phyloP scores from a whole-genome alignment of 2,329 filamentous ascomycete genomes.

The Colletotrichum neosansevieriae region DNA sequence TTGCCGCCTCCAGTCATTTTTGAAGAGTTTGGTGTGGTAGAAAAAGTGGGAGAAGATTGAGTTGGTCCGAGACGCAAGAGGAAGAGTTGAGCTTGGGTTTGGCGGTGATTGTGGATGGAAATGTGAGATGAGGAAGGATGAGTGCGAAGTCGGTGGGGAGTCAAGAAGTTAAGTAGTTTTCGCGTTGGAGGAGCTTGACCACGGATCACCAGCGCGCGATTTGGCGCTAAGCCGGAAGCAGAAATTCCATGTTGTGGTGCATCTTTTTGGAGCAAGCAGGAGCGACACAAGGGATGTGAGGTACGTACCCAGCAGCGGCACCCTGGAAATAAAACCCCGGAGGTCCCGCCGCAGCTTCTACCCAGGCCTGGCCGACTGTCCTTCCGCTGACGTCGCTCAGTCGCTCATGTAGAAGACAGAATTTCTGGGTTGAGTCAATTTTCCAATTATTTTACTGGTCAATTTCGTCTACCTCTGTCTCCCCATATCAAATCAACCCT shows the following conservation, averaged over 20 bases:
- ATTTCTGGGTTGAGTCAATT: not conserved
- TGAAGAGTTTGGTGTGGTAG: constrained; percentile 58
- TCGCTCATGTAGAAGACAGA: too few relatives aligned
- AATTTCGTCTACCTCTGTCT: not conserved
- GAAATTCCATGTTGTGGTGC: constrained; percentile 40
- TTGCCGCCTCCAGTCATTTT: constrained; percentile 99
- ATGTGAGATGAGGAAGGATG: constrained; percentile 48
- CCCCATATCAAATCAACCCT: too few relatives aligned
- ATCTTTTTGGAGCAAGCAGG: constrained; percentile 25
- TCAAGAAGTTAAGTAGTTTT: constrained; percentile 69
- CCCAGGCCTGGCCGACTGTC: too few relatives aligned
- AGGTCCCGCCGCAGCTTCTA: not conserved
- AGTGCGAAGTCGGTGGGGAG: constrained; percentile 57
- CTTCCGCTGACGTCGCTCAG: not conserved
- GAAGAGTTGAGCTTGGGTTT: constrained; percentile 39
- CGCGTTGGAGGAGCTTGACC: constrained; percentile 56
- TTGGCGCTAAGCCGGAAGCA: constrained; percentile 46
- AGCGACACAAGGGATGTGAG: not conserved
- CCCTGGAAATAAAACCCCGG: constrained; percentile 29
- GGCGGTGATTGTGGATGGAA: constrained; percentile 46
- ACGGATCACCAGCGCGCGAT: constrained; percentile 61
- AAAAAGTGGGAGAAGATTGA: constrained; percentile 43
- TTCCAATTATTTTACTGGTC: constrained; percentile 12
- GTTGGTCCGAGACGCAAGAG: constrained; percentile 17
- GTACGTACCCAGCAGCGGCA: constrained; percentile 23